Percentiles rank a stretch among this genome's conserved stretches.
Evolutionary conservation across 225 moss, liverwort and hornwort species (phyloP).

Genomic region (Pseudoscleropodium purum): DNA sequence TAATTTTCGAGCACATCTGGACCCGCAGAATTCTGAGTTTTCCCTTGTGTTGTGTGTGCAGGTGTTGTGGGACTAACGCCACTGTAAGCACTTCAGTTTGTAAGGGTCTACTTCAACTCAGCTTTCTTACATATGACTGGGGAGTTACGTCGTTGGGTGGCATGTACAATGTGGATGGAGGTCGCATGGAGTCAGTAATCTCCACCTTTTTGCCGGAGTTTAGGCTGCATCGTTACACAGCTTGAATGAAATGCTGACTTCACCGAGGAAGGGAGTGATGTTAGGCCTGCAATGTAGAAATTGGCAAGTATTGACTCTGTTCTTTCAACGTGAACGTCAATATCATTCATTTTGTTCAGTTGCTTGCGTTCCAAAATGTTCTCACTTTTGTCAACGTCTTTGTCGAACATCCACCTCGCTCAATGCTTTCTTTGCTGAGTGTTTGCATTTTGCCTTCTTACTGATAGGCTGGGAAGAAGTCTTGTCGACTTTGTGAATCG

Average conservation of each 20-base stretch:
- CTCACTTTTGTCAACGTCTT: background rate
- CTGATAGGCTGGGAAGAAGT: background rate
- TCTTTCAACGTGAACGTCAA: conserved; percentile 30
- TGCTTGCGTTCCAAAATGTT: background rate
- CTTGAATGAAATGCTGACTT: background rate
- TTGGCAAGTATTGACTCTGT: background rate
- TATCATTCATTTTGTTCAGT: conserved; percentile 35
- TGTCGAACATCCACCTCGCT: background rate
- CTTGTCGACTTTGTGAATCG: background rate
- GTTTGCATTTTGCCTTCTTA: background rate
- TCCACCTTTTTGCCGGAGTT: conserved; percentile 3
- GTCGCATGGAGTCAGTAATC: conserved; percentile 12
- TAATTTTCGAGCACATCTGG: background rate
- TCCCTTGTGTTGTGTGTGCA: conserved; percentile 9
- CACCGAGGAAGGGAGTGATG: background rate
- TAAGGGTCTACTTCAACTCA: background rate
- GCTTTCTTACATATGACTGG: background rate
- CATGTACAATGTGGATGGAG: conserved; percentile 21
- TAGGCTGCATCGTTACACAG: background rate
- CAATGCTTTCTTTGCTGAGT: background rate
- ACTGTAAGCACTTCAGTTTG: conserved; percentile 8
- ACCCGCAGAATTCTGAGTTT: background rate
- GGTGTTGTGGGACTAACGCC: conserved; percentile 59
- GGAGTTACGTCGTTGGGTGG: background rate
- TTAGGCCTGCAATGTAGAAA: background rate